Base-by-base conservation (phyloP, 2,329 filamentous ascomycete genomes). In the Alternaria conjuncta region DNA sequence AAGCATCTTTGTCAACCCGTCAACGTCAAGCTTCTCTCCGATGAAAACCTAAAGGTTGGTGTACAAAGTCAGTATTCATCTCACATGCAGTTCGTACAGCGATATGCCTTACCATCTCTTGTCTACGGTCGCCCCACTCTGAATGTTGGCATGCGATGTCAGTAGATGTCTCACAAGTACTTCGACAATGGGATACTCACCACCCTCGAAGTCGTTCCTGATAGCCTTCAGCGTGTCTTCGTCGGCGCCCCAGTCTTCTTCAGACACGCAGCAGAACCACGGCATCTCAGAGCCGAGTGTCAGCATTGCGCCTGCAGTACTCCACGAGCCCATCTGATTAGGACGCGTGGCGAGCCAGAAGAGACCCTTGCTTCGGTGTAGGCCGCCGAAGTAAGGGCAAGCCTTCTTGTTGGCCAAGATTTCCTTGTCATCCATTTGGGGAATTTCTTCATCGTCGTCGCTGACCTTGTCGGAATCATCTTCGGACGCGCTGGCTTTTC, bases 41-140 rank as follows among this genome's bases (percentile, higher is more conserved):
- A 93, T 92, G 64, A 93, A 91, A 3, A 93, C 32, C 32, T 36
- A 36, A n/a, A 36, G 32, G 9, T 36, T 9, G 32, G 32, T n/a
- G 13, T 36, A 36, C 4, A 9, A 3, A n/a, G 15, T 36, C 15
- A 36, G 32, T 36, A 7, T 36, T n/a, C n/a, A 15, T 36, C 4
- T 36, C 32, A n/a, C 32, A 9, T n/a, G 32, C 15, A 36, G 13
- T 36, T 36, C 15, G 32, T 36, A n/a, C 15, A 36, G 32, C 32
- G 15, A 36, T 36, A n/a, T 9, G 3, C 3, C 32, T 36, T 36
- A 36, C 90, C 7, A 93, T 75, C 75, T 93, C 90, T 74, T 93
- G 90, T 3, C 90, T 83, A 1, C 90, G 83, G 68, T 93, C 90
- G 1, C 89, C 90, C 89, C 89, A 92, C 9, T 80, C 36, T 41